Evolutionary conservation across 495 filamentous ascomycete genomes (phyloP).

Genomic region (Penicillium cosmopolitanum): DNA sequence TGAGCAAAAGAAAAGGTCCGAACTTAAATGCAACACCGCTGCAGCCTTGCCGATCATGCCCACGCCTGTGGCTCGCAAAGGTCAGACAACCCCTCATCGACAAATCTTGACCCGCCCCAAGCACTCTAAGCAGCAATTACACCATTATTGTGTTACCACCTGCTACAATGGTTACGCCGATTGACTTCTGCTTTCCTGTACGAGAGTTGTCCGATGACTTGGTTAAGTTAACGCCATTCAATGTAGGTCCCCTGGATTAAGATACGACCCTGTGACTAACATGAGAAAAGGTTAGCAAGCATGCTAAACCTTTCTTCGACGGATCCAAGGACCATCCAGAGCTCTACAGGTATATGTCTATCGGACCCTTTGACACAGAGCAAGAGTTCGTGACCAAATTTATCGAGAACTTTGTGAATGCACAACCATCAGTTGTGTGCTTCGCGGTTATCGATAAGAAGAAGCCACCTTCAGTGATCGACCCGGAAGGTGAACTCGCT

Average conservation of each 20-base stretch:
- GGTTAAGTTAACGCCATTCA: conserved; percentile 9
- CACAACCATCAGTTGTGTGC: conserved; percentile 22
- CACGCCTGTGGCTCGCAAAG: neutral
- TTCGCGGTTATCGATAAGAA: conserved; percentile 31
- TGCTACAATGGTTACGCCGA: neutral
- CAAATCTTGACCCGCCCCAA: neutral
- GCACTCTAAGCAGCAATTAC: neutral
- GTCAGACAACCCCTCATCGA: conserved; percentile 1
- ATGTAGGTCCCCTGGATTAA: neutral
- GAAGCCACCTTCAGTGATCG: conserved; percentile 16
- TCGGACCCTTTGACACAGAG: conserved; percentile 10
- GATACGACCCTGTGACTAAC: conserved; percentile 3
- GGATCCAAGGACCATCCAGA: conserved; percentile 13
- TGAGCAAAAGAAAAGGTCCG: neutral
- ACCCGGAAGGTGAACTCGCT: conserved; percentile 27
- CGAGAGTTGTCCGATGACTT: conserved; percentile 8
- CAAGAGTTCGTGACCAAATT: conserved; percentile 16
- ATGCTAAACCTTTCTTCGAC: conserved; percentile 12
- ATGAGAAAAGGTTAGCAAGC: neutral
- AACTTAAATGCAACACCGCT: conserved; percentile 5
- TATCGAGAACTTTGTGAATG: conserved; percentile 19
- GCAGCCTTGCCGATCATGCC: neutral
- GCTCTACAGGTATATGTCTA: conserved; percentile 22
- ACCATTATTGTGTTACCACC: neutral
- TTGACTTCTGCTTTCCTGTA: conserved; percentile 9